Evolutionary conservation across 2,329 filamentous ascomycete genomes (phyloP), one percentile per base, ranked within the genome.

Genomic region (Diaporthe longicolla): DNA sequence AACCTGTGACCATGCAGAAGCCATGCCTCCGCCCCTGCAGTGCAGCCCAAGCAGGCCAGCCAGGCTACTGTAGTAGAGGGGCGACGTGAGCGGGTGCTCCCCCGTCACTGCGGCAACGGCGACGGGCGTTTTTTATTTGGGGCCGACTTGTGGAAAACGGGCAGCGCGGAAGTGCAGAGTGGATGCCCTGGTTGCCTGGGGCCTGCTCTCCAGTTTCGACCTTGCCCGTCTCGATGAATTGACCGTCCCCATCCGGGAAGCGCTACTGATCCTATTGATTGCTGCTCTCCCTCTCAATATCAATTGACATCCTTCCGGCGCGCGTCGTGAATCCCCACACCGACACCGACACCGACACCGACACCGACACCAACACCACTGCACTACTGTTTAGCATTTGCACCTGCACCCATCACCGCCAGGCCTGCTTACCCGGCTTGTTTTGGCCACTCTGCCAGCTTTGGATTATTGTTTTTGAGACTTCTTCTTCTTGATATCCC

Each of bases 41-140:
- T 66, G 61, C 45, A 52, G 61, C 45, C 48, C 45, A 66, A 66
- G 61, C 63, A 40, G 37, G 37, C 37, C 37, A 40, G 37, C 37
- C 37, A 40, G 13, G 52, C 32, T 48, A n/a, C n/a, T n/a, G n/a
- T n/a, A n/a, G n/a, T n/a, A 3, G 43, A 45, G 43, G 43, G 17
- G 43, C 43, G 17, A 45, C 24, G 43, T 19, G 26, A 19, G 61
- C n/a, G 63, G 63, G 63, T 66, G 63, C 63, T n/a, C 37, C 57
- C 57, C 58, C 70, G 59, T 71, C 70, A 63, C 70, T 71, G 70
- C 57, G 57, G 70, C 70, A 71, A 71, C 70, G 45, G 58, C 17
- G 45, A 68, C 63, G 63, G 63, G 48, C 63, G 21, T 68, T 63
- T 43, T 54, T 71, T 71, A 71, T 71, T 63, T 71, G 70, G 57